phyloP scores from a whole-genome alignment of 2,329 filamentous ascomycete species.

The Colletotrichum sp. region DNA sequence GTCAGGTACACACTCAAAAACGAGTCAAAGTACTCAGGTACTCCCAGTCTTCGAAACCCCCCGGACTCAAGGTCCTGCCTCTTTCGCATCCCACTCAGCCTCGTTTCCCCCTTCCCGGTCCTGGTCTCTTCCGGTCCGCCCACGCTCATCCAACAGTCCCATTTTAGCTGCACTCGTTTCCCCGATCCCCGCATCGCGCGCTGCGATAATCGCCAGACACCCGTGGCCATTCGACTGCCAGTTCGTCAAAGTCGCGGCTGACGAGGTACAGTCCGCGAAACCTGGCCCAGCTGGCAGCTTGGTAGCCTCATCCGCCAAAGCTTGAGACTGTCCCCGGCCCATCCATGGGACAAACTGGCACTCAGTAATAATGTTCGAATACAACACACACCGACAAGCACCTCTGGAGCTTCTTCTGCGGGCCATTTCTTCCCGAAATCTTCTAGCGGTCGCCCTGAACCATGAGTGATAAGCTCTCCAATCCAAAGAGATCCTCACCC shows the following conservation, averaged over 20 bases:
- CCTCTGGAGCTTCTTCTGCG: neutral
- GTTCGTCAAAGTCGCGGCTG: neutral
- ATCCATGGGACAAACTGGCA: neutral
- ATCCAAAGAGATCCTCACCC: neutral
- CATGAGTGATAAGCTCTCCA: neutral
- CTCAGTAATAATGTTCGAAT: neutral
- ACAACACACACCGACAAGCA: neutral
- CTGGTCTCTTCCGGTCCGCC: neutral
- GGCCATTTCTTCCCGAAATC: conserved; percentile 2
- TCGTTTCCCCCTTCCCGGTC: conserved; percentile 2
- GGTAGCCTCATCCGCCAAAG: neutral
- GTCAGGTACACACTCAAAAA: neutral
- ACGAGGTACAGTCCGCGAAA: neutral
- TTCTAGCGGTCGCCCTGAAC: conserved; percentile 7
- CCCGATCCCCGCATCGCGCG: neutral
- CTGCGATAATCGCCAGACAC: neutral
- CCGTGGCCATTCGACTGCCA: neutral
- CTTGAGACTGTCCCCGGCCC: neutral
- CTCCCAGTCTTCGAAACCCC: neutral
- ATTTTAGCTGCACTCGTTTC: neutral
- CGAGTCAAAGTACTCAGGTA: neutral
- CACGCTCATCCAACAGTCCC: neutral
- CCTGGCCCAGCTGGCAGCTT: neutral
- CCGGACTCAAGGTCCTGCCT: neutral
- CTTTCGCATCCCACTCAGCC: conserved; percentile 10